Base-by-base conservation (phyloP, 345 rosid species). In the Cardamine resedifolia region DNA sequence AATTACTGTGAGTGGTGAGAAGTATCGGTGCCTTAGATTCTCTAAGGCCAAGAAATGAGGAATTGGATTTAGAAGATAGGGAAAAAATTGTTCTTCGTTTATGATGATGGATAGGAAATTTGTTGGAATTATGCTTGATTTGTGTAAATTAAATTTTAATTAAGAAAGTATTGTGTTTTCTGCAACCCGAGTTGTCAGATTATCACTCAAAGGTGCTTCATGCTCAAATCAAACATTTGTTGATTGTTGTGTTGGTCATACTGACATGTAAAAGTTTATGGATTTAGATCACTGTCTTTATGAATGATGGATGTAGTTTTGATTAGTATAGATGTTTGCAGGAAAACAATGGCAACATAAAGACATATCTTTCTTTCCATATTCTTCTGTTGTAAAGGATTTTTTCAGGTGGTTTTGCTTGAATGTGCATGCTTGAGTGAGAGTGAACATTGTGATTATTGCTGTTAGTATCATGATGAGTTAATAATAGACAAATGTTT, bases 1-100 rank as follows among this genome's bases (percentile, higher is more conserved):
- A 71, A 92, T 92, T 72, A 92, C 96, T 65, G 98, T 92, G n/a
- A 90, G 93, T 27, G 98, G 98, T 6, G 96, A 92, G 81, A 92
- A 92, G 68, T 92, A 92, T 68, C 75, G 96, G 20, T 90, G 98
- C 70, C 88, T 93, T 58, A 80, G 98, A 84, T 93, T 93, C 69
- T 75, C 98, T 4, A 93, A 93, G 88, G 98, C 97, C 2, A 90
- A 93, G 86, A 89, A 94, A 78, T 93, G 86, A 72, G 39, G 61
- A 67, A 10, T 18, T 9, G 7, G 30, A 44, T 43, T 45, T 3
- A 6, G 2, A 50, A 2, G 12, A 0, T 60, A 43, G 76, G 51
- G 63, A 38, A 20, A 73, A 18, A 60, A 58, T 48, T 67, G 28
- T 52, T 75, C 50, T 58, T 58, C 3, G 52, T 61, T 26, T 58